Conservation (phyloP, 1,284 basidiomycete species). For the Malassezia obtusa region DNA sequence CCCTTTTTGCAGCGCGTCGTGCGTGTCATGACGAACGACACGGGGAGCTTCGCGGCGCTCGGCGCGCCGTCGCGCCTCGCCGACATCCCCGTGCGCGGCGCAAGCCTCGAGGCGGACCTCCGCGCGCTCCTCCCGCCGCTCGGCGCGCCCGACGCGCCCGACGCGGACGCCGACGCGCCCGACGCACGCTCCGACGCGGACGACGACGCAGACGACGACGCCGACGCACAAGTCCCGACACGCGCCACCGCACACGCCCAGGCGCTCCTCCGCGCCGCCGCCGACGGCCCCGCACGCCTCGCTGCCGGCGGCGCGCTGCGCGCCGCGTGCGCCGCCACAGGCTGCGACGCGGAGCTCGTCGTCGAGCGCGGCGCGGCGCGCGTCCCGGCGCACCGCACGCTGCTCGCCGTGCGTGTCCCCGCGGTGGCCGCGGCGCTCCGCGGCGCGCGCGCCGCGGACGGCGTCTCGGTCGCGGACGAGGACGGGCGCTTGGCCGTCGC, state of each 20-base stretch:
- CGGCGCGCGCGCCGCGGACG: conserved; percentile 49
- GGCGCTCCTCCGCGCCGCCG: not conserved
- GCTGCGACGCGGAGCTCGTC: conserved; percentile 59
- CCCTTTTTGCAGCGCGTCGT: conserved; percentile 75
- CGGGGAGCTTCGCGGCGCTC: conserved; percentile 79
- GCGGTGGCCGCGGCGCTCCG: conserved; percentile 58
- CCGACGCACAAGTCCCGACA: not conserved
- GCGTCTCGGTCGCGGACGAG: not conserved
- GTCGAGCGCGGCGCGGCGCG: conserved; percentile 44
- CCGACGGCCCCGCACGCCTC: not conserved
- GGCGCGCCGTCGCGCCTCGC: conserved; percentile 62
- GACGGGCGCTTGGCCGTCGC: not conserved
- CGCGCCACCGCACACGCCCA: conserved; percentile 2
- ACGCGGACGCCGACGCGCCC: conserved; percentile 5
- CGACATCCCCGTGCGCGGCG: conserved; percentile 58
- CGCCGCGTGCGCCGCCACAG: conserved; percentile 32
- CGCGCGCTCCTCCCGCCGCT: conserved; percentile 42
- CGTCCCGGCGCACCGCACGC: conserved; percentile 60
- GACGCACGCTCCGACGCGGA: conserved; percentile 24
- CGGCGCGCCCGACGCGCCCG: conserved; percentile 3
- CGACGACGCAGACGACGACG: conserved; percentile 44
- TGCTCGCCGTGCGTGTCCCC: conserved; percentile 58
- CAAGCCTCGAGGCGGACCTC: conserved; percentile 61
- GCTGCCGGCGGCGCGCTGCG: not conserved
- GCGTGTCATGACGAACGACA: conserved; percentile 73